Conservation (phyloP, 805 yeast genomes). For the Kodamaea nitidulidarum region DNA sequence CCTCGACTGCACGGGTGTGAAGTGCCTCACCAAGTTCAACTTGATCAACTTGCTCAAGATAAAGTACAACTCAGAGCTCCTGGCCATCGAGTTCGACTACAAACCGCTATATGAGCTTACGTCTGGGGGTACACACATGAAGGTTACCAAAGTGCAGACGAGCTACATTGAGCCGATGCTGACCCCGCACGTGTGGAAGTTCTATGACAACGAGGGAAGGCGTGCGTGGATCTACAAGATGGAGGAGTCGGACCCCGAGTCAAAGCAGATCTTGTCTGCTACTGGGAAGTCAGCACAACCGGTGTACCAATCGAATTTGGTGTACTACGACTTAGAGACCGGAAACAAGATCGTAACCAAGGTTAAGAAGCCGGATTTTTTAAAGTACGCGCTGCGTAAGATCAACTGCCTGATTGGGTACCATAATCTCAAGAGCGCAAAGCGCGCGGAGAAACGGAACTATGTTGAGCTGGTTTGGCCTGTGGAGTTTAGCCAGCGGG, state of each 20-base stretch:
- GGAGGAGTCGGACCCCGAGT: slow-evolving; percentile 27
- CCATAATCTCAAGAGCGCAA: slow-evolving; percentile 34
- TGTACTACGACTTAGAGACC: slow-evolving; percentile 58
- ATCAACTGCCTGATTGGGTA: slow-evolving; percentile 54
- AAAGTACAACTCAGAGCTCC: slow-evolving; percentile 31
- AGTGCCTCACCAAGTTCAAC: slow-evolving; percentile 56
- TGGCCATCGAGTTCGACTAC: slow-evolving; percentile 64
- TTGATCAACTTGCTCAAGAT: slow-evolving; percentile 26
- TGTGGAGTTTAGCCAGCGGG: slow-evolving; percentile 48
- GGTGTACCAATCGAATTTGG: slow-evolving; percentile 32
- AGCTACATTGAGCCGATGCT: slow-evolving; percentile 24
- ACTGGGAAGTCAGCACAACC: slow-evolving; percentile 2
- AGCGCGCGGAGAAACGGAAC: slow-evolving; percentile 28
- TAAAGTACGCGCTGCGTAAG: slow-evolving; percentile 51
- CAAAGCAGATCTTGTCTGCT: slow-evolving; percentile 22
- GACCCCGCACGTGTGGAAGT: slow-evolving; percentile 44
- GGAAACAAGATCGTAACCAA: slow-evolving; percentile 55
- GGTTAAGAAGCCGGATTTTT: slow-evolving; percentile 43
- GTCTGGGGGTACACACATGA: slow-evolving; percentile 28
- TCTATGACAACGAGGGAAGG: slow-evolving; percentile 63
- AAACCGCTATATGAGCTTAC: slow-evolving; percentile 50
- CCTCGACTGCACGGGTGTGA: slow-evolving; percentile 65
- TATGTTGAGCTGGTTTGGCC: slow-evolving; percentile 46
- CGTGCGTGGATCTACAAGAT: slow-evolving; percentile 74
- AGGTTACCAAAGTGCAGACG: slow-evolving; percentile 27